Evolutionary conservation across 306 rosid species (phyloP).

Genomic region (Glycine soja): DNA sequence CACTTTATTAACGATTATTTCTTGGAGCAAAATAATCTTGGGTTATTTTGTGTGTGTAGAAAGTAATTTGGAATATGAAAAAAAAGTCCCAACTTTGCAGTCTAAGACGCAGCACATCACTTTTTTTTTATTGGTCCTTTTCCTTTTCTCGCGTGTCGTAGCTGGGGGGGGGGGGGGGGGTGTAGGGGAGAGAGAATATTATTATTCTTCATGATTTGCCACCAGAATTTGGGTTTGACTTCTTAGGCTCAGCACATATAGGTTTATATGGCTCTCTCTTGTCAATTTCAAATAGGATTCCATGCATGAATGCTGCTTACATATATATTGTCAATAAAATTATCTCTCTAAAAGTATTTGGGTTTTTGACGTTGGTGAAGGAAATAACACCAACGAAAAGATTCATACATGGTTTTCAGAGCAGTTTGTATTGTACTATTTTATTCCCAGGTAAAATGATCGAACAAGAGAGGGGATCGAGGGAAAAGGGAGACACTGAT

Average conservation of each 20-base stretch:
- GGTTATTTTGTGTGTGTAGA: conserved; percentile 1
- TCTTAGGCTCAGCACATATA: neutral
- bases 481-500: neutral
- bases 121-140: no score
- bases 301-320: conserved; percentile 30
- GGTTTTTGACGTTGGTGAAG: neutral
- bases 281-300: conserved; percentile 6
- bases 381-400: conserved; percentile 2
- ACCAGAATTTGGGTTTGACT: neutral
- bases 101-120: no score
- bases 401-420: conserved; percentile 31
- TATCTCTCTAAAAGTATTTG: neutral
- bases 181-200: neutral
- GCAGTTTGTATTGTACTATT: neutral
- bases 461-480: conserved; percentile 14
- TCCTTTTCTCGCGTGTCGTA: no score
- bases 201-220: neutral
- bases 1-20: no score
- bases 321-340: neutral
- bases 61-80: neutral
- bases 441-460: conserved; percentile 16
- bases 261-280: neutral
- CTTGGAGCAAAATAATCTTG: neutral
- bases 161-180: no score
- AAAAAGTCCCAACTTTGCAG: no score